These are phyloP conservation scores for Penicillium occitanis DNA, from an alignment of 2,329 filamentous ascomycete species.

Conservation along the genomic window DNA sequence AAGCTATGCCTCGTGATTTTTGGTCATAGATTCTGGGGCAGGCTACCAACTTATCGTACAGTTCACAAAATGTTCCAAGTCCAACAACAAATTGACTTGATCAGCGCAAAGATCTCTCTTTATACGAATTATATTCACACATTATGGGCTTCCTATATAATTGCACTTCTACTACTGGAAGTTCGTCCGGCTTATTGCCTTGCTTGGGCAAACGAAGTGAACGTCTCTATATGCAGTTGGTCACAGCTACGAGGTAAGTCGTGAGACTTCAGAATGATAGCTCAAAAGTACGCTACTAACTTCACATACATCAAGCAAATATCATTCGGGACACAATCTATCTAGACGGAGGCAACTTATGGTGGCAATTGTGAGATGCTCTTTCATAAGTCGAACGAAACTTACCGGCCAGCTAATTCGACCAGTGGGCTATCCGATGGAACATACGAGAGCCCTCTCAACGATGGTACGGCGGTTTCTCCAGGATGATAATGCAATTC, in stretches of 20 bases:
- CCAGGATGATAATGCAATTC: neutral
- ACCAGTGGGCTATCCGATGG: conserved; percentile 50
- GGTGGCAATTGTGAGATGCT: conserved; percentile 48
- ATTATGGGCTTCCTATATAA: neutral
- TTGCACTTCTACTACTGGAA: neutral
- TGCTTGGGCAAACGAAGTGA: conserved; percentile 49
- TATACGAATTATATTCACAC: neutral
- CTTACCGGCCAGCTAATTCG: neutral
- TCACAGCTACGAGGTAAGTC: conserved; percentile 39
- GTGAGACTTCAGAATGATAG: neutral
- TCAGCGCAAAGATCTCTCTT: neutral
- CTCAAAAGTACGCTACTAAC: neutral
- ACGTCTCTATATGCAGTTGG: conserved; percentile 63
- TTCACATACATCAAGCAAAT: conserved; percentile 47
- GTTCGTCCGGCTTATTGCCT: neutral
- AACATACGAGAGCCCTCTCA: conserved; percentile 26
- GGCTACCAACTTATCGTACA: neutral
- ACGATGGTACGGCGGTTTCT: conserved; percentile 42
- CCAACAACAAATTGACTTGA: neutral
- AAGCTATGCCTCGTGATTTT: neutral
- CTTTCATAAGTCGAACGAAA: neutral
- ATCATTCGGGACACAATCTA: conserved; percentile 63
- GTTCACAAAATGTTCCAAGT: neutral
- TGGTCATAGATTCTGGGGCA: neutral
- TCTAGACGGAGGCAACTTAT: conserved; percentile 62